phyloP scores from a whole-genome alignment of 495 filamentous ascomycete genomes.

The Talaromyces nanjingensis region DNA sequence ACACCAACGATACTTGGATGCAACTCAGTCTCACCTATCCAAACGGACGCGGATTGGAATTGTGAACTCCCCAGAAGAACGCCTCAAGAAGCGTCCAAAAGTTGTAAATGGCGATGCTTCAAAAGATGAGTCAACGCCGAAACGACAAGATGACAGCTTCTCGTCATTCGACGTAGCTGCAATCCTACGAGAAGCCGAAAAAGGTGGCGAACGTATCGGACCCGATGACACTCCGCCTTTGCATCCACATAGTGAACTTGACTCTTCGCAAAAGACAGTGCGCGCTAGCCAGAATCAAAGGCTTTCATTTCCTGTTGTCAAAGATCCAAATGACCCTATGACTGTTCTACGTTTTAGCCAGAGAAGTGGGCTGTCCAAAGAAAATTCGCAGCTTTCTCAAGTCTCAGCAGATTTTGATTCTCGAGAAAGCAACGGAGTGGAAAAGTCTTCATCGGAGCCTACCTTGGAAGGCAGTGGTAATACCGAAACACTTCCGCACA shows the following conservation, averaged over 20 bases:
- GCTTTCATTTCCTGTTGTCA: slow-evolving; percentile 69
- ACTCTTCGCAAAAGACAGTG: slow-evolving; percentile 10
- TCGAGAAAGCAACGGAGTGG: not conserved
- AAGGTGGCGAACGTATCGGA: not conserved
- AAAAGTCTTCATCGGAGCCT: not conserved
- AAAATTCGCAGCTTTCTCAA: slow-evolving; percentile 23
- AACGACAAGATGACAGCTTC: slow-evolving; percentile 15
- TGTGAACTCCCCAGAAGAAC: not conserved
- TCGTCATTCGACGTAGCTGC: slow-evolving; percentile 1
- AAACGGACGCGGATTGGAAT: slow-evolving; percentile 12
- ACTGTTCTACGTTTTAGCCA: slow-evolving; percentile 66
- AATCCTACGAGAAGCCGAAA: not conserved
- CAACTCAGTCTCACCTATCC: not conserved
- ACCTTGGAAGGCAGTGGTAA: not conserved
- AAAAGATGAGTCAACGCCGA: not conserved
- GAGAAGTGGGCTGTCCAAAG: slow-evolving; percentile 39
- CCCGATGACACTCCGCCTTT: not conserved
- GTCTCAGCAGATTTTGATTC: not conserved
- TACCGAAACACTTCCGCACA: not conserved
- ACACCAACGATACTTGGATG: not conserved
- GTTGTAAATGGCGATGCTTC: slow-evolving; percentile 12
- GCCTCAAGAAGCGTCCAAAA: slow-evolving; percentile 24
- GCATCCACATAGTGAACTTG: slow-evolving; percentile 5
- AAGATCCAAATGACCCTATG: slow-evolving; percentile 62
- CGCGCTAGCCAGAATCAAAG: slow-evolving; percentile 19